Base-by-base conservation (phyloP, 345 rosid genomes). In the Eutrema heterophyllum region DNA sequence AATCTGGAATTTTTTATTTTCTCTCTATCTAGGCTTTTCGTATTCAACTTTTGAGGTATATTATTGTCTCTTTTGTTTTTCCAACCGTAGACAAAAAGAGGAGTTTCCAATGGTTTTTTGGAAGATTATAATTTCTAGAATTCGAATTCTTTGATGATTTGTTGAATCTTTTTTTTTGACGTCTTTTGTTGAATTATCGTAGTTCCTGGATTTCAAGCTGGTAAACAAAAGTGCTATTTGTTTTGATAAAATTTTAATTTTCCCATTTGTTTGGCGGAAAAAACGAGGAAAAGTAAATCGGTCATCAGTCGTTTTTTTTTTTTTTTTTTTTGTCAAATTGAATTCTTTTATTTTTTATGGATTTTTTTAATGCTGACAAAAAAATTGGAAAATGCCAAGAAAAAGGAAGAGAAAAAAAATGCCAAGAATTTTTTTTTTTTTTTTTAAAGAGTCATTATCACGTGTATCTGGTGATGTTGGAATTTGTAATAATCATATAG, bases 1-100 rank as follows among this genome's bases (percentile, higher is more conserved):
- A 41, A 51, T 51, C 53, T 59, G 32, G 29, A 44, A 33, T 56
- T 55, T 29, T 74, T 12, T 50, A 41, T 55, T 2, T 44, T 4
- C 59, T 67, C 46, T 32, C 71, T 44, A 0, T 45, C 52, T 58
- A 5, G 9, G 29, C 56, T 59, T 58, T 59, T 35, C 59, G 18
- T 46, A 66, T 46, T 27, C 72, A 66, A 21, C 14, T 50, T 68
- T 62, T 61, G 24, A 59, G 73, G 74, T 60, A 51, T 16, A 10
- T 67, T 41, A 39, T 38, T 46, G 8, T 56, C n/a, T 63, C 35
- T 63, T 3, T 43, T 2, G 33, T 14, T 14, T 5, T 10, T 32
- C 51, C 18, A 36, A 7, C 5, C 48, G 1, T 14, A 15, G 18
- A 48, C 8, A 26, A 8, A 15, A 8, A 6, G 16, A 33, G 5